phyloP scores from a whole-genome alignment of 202 grass and related monocot species.

The Carex arenaria region DNA sequence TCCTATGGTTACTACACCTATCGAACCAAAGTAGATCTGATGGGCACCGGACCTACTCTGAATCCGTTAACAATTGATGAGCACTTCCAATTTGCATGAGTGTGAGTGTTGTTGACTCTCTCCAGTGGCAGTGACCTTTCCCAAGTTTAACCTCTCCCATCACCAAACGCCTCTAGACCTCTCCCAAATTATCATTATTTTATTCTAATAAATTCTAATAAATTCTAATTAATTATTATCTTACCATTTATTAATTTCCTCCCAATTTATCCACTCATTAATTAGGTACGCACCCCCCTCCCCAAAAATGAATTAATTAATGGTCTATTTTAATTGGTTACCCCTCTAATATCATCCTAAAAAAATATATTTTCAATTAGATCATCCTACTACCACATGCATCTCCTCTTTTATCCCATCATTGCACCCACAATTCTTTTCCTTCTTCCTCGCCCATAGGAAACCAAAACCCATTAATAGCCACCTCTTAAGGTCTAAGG shows the following conservation, averaged over 20 bases:
- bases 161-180: conserved; percentile 4
- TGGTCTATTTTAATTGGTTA: neutral
- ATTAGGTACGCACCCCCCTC: neutral
- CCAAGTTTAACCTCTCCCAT: neutral
- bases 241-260: neutral
- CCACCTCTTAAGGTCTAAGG: neutral
- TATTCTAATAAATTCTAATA: too few relatives aligned
- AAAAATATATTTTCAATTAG: conserved; percentile 5
- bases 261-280: conserved; percentile 13
- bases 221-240: neutral
- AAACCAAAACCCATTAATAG: conserved; percentile 10
- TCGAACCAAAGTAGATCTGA: too few relatives aligned
- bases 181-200: conserved; percentile 9
- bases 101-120: neutral
- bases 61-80: too few relatives aligned
- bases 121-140: neutral
- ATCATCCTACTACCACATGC: conserved; percentile 1
- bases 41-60: too few relatives aligned
- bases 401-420: conserved; percentile 15
- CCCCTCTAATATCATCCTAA: neutral
- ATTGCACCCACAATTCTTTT: conserved; percentile 21
- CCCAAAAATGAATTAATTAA: too few relatives aligned
- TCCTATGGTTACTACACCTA: too few relatives aligned
- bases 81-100: too few relatives aligned
- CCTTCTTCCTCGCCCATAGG: neutral